phyloP scores from a whole-genome alignment of 75 land plant species.

The Cryptomeria japonica region DNA sequence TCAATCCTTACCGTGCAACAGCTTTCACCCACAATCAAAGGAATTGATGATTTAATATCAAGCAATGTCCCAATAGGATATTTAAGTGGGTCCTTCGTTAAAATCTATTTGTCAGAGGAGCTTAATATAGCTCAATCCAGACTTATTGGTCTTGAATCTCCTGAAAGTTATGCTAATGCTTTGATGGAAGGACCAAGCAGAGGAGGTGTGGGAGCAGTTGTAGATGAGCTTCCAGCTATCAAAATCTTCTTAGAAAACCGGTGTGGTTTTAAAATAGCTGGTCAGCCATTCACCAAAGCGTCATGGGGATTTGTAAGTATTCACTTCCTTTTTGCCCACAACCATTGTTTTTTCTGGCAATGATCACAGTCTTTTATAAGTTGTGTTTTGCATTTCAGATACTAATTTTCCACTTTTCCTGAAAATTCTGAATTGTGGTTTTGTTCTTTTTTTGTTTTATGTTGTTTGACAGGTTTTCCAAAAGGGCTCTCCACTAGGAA shows the following conservation, averaged over 20 bases:
- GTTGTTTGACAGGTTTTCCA: conserved; percentile 65
- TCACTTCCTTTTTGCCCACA: background rate
- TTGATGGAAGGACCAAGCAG: conserved; percentile 34
- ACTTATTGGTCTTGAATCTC: conserved; percentile 27
- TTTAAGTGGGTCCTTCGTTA: conserved; percentile 53
- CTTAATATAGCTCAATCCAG: conserved; percentile 33
- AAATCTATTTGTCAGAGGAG: conserved; percentile 32
- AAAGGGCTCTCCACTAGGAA: conserved; percentile 74
- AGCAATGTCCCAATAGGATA: conserved; percentile 50
- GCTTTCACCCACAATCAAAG: conserved; percentile 44
- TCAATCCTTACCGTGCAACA: conserved; percentile 66
- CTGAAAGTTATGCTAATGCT: conserved; percentile 43
- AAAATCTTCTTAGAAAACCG: conserved; percentile 37
- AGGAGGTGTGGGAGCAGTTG: conserved; percentile 64
- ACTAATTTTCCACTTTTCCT: background rate
- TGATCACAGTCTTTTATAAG: background rate
- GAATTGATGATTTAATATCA: conserved; percentile 43
- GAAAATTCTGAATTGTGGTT: background rate
- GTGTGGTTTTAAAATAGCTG: conserved; percentile 34
- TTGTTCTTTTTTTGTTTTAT: background rate
- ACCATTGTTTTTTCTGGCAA: background rate
- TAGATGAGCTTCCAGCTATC: conserved; percentile 63
- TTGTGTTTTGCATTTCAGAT: background rate
- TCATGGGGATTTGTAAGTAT: conserved; percentile 69
- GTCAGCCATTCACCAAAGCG: conserved; percentile 51